Conservation (phyloP, 768 basidiomycete species). For the Sporobolomyces phaffii region DNA sequence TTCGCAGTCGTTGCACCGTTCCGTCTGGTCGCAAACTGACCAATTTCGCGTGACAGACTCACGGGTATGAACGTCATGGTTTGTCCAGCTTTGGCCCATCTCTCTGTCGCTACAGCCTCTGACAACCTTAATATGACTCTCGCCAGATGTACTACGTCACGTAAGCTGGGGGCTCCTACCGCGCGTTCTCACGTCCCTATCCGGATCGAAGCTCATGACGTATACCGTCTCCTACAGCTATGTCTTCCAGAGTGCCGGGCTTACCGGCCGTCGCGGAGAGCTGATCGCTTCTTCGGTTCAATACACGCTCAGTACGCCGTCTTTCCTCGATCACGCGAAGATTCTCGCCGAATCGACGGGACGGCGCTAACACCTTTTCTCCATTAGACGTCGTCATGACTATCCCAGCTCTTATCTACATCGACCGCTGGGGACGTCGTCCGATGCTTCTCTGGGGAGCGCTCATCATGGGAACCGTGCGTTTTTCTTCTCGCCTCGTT, state of each 20-base stretch:
- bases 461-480: slow-evolving; percentile 54
- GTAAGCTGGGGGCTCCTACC: background rate
- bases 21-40: background rate
- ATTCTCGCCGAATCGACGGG: slow-evolving; percentile 36
- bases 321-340: background rate
- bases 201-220: slow-evolving; percentile 32
- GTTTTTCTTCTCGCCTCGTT: too few relatives aligned
- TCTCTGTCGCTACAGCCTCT: slow-evolving; percentile 4
- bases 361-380: too few relatives aligned
- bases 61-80: slow-evolving; percentile 73
- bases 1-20: slow-evolving; percentile 23
- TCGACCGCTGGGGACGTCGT: slow-evolving; percentile 72
- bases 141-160: slow-evolving; percentile 4
- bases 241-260: slow-evolving; percentile 69
- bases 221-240: slow-evolving; percentile 49
- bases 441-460: slow-evolving; percentile 57
- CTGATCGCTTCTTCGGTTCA: slow-evolving; percentile 69
- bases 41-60: slow-evolving; percentile 48
- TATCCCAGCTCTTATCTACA: slow-evolving; percentile 54
- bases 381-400: slow-evolving; percentile 27
- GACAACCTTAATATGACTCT: background rate
- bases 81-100: background rate
- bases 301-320: slow-evolving; percentile 44
- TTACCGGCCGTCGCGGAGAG: slow-evolving; percentile 67
- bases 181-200: slow-evolving; percentile 20